Conservation (phyloP, 768 basidiomycete species). For the Lentinula sp. region DNA sequence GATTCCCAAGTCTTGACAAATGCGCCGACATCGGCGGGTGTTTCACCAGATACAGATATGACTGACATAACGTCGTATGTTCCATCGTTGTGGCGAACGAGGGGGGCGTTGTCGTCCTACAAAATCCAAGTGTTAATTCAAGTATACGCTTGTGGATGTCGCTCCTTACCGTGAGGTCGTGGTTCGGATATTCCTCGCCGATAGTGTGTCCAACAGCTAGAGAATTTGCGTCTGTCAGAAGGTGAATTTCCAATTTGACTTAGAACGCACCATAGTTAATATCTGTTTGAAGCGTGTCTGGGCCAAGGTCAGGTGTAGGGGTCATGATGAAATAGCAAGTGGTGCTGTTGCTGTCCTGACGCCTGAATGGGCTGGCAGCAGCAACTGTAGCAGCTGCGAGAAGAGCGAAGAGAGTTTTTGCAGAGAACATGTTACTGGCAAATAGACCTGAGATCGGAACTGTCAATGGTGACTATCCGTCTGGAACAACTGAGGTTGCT, state of each 20-base stretch:
- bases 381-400: neutral
- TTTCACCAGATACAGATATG: neutral
- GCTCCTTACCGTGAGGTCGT: neutral
- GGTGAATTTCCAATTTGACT: neutral
- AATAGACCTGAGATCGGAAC: neutral
- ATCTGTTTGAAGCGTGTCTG: slow-evolving; percentile 2
- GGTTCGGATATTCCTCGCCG: neutral
- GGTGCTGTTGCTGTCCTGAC: slow-evolving; percentile 1
- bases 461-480: neutral
- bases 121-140: neutral
- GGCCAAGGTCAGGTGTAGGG: slow-evolving; percentile 6
- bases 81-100: slow-evolving; percentile 6
- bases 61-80: slow-evolving; percentile 4
- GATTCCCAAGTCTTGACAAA: slow-evolving; percentile 3
- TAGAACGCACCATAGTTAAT: slow-evolving; percentile 6
- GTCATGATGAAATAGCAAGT: slow-evolving; percentile 9
- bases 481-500: too few species aligned
- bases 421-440: neutral
- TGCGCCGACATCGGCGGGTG: slow-evolving; percentile 3
- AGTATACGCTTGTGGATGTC: neutral
- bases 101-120: neutral
- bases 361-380: neutral
- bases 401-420: slow-evolving; percentile 2
- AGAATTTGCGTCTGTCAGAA: neutral
- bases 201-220: slow-evolving; percentile 7